Conservation (phyloP, 108 stramenopile species). For the Pseudonitzschia multistriata region DNA sequence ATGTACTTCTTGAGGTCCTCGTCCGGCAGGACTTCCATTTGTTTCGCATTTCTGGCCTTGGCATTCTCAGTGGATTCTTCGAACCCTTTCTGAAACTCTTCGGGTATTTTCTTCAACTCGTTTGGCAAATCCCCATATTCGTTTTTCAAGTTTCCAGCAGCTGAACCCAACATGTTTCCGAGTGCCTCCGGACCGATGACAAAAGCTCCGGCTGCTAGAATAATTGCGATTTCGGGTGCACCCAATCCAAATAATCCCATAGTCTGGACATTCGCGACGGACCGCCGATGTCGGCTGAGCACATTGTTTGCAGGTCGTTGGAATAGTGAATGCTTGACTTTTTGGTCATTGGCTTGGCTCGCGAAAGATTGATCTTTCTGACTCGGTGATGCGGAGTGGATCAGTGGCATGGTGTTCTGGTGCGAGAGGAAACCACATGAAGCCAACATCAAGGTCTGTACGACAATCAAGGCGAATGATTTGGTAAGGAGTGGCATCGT, state of each 20-base stretch:
- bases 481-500: not conserved
- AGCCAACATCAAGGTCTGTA: not conserved
- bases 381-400: not conserved
- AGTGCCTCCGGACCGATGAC: slow-evolving; percentile 60
- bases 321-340: not conserved
- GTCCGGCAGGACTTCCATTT: slow-evolving; percentile 44
- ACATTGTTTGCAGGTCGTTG: not conserved
- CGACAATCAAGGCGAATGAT: not conserved
- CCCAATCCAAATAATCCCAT: slow-evolving; percentile 84
- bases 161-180: slow-evolving; percentile 50
- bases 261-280: slow-evolving; percentile 56
- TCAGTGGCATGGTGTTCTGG: not conserved
- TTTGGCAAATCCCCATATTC: slow-evolving; percentile 18
- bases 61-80: slow-evolving; percentile 73
- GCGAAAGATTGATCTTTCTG: not conserved
- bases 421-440: not conserved
- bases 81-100: slow-evolving; percentile 79
- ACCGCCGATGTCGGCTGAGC: slow-evolving; percentile 36
- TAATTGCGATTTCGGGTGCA: slow-evolving; percentile 69
- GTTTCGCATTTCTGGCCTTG: slow-evolving; percentile 64
- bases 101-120: slow-evolving; percentile 57
- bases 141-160: slow-evolving; percentile 61
- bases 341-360: not conserved
- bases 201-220: slow-evolving; percentile 54
- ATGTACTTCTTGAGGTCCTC: slow-evolving; percentile 14